phyloP scores from a whole-genome alignment of 2,329 filamentous ascomycete species.

The Colletotrichum horii region DNA sequence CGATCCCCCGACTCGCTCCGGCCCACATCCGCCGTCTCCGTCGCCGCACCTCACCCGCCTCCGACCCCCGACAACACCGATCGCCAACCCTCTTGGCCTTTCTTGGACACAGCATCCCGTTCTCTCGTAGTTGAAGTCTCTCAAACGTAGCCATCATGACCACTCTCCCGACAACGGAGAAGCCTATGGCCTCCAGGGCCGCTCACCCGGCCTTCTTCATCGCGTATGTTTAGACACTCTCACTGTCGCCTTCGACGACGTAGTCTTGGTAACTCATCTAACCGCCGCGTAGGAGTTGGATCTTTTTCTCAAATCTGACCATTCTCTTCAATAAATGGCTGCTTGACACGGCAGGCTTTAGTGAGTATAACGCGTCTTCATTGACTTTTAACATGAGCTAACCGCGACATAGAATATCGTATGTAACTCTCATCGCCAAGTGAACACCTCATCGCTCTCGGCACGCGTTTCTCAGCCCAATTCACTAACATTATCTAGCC shows the following conservation, averaged over 20 bases:
- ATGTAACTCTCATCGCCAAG: constrained; percentile 29
- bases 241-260: neutral
- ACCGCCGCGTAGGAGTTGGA: constrained; percentile 67
- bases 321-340: constrained; percentile 96
- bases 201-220: constrained; percentile 35
- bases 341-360: constrained; percentile 75
- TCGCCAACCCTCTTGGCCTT: constrained; percentile 5
- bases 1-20: neutral
- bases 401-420: constrained; percentile 46
- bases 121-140: neutral
- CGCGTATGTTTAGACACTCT: constrained; percentile 28
- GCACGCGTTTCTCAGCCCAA: neutral
- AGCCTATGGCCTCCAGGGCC: constrained; percentile 20
- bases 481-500: constrained; percentile 33
- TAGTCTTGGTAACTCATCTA: neutral
- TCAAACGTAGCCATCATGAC: constrained; percentile 5
- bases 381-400: constrained; percentile 13
- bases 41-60: constrained; percentile 2
- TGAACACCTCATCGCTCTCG: neutral
- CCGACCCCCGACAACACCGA: constrained; percentile 2
- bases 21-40: constrained; percentile 13
- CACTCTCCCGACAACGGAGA: constrained; percentile 25
- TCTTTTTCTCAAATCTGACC: constrained; percentile 81
- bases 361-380: constrained; percentile 50
- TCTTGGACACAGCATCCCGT: neutral